Evolutionary conservation across 805 yeast species (phyloP).

Genomic region (Ogataea thermomethanolica): DNA sequence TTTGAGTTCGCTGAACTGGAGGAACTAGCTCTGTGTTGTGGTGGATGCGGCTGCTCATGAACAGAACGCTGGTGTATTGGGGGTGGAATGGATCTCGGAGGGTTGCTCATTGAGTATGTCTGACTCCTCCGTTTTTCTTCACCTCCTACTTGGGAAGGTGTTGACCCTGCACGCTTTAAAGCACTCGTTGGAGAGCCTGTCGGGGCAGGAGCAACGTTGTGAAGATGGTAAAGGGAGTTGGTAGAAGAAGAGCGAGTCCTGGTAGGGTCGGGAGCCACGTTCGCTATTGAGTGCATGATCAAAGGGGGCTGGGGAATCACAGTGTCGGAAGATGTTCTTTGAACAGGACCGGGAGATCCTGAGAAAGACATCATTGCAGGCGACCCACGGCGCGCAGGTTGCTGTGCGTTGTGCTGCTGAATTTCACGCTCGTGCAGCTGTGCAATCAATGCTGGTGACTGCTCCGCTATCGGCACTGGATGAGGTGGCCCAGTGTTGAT

Average conservation of each 20-base stretch:
- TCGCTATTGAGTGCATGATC: neutral
- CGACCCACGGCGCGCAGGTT: constrained; percentile 12
- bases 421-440: constrained; percentile 12
- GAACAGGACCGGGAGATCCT: constrained; percentile 16
- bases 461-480: constrained; percentile 7
- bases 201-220: constrained; percentile 1
- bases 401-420: constrained; percentile 12
- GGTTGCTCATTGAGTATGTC: constrained; percentile 25
- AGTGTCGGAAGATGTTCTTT: constrained; percentile 10
- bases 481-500: constrained; percentile 9
- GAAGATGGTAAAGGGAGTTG: constrained; percentile 9
- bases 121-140: constrained; percentile 21
- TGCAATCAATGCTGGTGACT: constrained; percentile 9
- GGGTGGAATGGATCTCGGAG: constrained; percentile 29
- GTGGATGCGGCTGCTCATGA: constrained; percentile 7
- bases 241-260: constrained; percentile 20
- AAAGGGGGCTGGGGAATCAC: constrained; percentile 6
- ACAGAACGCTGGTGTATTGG: constrained; percentile 8
- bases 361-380: constrained; percentile 13
- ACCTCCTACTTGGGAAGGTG: constrained; percentile 15
- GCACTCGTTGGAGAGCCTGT: constrained; percentile 2
- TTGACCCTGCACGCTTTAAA: constrained; percentile 11
- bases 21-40: constrained; percentile 16
- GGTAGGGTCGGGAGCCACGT: constrained; percentile 12
- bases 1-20: constrained; percentile 11